phyloP scores from a whole-genome alignment of 306 rosid genomes.

The Lablab purpureus region DNA sequence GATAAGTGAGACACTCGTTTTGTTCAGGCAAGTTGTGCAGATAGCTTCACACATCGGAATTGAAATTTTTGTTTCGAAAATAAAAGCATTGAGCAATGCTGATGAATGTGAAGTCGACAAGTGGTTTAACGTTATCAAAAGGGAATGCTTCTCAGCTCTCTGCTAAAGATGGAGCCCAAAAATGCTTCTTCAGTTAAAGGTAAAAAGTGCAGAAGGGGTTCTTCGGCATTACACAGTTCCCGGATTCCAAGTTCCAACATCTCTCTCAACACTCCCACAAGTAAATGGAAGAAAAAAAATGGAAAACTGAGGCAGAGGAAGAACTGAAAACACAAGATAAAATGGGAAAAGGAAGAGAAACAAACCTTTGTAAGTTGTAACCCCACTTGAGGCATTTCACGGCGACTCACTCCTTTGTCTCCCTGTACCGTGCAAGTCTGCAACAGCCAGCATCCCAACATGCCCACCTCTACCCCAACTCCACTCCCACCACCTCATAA shows the following conservation, averaged over 20 bases:
- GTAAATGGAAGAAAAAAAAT: not conserved
- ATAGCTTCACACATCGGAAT: not conserved
- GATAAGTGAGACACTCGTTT: not conserved
- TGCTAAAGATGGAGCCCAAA: not conserved
- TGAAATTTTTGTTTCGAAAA: not conserved
- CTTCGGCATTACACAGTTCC: not conserved
- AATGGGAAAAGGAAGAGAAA: not conserved
- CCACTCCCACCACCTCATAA: not conserved
- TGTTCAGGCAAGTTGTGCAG: not conserved
- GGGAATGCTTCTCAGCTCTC: not conserved
- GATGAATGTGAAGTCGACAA: not conserved
- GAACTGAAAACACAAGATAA: not conserved
- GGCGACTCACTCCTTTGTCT: conserved; percentile 24
- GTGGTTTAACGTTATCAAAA: not conserved
- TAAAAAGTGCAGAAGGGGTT: conserved; percentile 5
- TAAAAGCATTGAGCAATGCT: not conserved
- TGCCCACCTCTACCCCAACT: not conserved
- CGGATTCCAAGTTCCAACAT: not conserved
- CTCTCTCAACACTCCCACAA: not conserved
- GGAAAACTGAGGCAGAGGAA: not conserved
- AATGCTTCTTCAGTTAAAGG: not conserved
- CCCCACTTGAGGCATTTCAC: conserved; percentile 19
- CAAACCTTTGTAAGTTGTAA: conserved; percentile 29
- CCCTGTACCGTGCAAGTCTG: conserved; percentile 28
- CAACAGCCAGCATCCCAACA: conserved; percentile 17